These are phyloP conservation scores for Sungouiella blattae DNA, from an alignment of 805 yeast species.

Conservation along the genomic window DNA sequence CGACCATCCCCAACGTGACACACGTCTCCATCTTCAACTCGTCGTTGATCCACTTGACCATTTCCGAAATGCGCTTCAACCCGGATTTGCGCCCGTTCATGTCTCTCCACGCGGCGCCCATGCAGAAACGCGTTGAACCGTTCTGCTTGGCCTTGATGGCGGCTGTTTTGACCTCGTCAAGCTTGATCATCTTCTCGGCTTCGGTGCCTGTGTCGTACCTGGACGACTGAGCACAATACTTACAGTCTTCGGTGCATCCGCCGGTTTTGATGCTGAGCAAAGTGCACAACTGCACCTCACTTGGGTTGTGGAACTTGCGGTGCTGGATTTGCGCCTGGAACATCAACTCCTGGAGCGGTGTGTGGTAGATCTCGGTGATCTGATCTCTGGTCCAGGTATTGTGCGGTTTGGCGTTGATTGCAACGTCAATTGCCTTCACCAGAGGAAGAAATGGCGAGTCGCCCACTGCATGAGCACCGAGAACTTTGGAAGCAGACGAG, in stretches of 20 bases:
- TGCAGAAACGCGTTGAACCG: slow-evolving; percentile 75
- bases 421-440: slow-evolving; percentile 1
- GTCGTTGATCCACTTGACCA: slow-evolving; percentile 58
- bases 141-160: slow-evolving; percentile 65
- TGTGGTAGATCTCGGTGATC: slow-evolving; percentile 55
- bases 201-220: slow-evolving; percentile 67
- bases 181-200: slow-evolving; percentile 58
- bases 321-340: slow-evolving; percentile 63
- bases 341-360: slow-evolving; percentile 63
- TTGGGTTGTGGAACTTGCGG: slow-evolving; percentile 62
- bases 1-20: slow-evolving; percentile 78
- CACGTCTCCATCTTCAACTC: slow-evolving; percentile 72
- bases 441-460: no score
- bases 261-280: slow-evolving; percentile 73
- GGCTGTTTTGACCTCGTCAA: slow-evolving; percentile 60
- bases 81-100: slow-evolving; percentile 76
- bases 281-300: slow-evolving; percentile 72
- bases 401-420: slow-evolving; percentile 3
- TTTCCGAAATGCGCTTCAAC: slow-evolving; percentile 55
- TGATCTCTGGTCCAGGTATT: slow-evolving; percentile 60
- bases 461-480: not conserved
- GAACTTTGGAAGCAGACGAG: slow-evolving; percentile 1
- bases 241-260: slow-evolving; percentile 80
- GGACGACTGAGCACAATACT: slow-evolving; percentile 75
- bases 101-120: slow-evolving; percentile 89